Percentiles rank a stretch among this genome's conserved stretches.
These are phyloP conservation scores for Cladosporium austrohemisphaericum DNA, from an alignment of 2,329 filamentous ascomycete species.

Conservation along the genomic window DNA sequence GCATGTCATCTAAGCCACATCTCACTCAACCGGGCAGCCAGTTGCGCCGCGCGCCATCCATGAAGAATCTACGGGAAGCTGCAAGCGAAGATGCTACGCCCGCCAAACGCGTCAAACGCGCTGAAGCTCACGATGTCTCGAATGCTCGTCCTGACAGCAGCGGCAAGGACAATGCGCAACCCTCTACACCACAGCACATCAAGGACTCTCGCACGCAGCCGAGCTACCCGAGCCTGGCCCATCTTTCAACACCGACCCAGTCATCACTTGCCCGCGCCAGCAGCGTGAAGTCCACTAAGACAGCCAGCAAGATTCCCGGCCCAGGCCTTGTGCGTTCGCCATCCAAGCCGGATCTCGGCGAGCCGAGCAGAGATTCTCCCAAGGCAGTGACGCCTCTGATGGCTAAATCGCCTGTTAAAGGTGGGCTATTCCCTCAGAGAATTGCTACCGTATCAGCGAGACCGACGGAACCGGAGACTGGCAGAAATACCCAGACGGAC, in stretches of 20 bases:
- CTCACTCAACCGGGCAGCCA: slow-evolving; percentile 24
- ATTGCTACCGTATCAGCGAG: background rate
- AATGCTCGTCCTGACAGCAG: background rate
- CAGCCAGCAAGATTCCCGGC: slow-evolving; percentile 30
- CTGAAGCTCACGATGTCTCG: slow-evolving; percentile 24
- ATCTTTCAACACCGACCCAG: slow-evolving; percentile 73
- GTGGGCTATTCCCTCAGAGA: background rate
- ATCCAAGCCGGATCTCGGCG: slow-evolving; percentile 19
- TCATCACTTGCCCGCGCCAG: slow-evolving; percentile 63
- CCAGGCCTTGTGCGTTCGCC: slow-evolving; percentile 24
- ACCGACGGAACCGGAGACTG: background rate
- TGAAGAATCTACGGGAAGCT: slow-evolving; percentile 24
- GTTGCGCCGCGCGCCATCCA: slow-evolving; percentile 24
- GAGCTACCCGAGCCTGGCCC: slow-evolving; percentile 47
- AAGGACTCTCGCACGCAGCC: slow-evolving; percentile 47
- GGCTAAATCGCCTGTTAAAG: slow-evolving; percentile 18
- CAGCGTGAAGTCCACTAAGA: slow-evolving; percentile 48
- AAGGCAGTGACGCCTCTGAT: slow-evolving; percentile 8
- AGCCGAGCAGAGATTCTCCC: slow-evolving; percentile 12
- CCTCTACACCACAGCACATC: slow-evolving; percentile 48
- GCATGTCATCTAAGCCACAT: slow-evolving; percentile 25
- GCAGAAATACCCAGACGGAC: slow-evolving; percentile 11
- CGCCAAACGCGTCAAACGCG: slow-evolving; percentile 64
- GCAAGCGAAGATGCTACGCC: slow-evolving; percentile 37
- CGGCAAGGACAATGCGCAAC: background rate